phyloP scores from a whole-genome alignment of 305 asterid species.

The Plantago lanceolata region DNA sequence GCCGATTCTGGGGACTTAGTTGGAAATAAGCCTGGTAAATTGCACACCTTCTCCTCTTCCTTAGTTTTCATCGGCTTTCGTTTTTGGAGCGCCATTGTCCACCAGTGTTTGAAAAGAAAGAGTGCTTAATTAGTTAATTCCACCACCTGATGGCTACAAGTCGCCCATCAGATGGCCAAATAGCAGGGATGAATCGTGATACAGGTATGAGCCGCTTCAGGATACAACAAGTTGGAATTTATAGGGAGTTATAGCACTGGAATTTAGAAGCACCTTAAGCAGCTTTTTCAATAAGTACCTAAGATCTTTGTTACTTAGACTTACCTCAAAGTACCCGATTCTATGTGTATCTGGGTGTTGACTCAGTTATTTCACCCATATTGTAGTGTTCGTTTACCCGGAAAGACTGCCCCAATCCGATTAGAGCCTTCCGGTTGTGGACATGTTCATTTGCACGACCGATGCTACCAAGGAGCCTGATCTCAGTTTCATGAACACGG shows the following conservation, averaged over 20 bases:
- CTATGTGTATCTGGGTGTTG: no score
- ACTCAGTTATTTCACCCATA: no score
- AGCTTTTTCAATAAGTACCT: neutral
- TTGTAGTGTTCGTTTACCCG: neutral
- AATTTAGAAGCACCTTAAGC: no score
- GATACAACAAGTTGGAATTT: neutral
- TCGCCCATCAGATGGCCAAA: conserved; percentile 90
- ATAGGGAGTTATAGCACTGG: no score
- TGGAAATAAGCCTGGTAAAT: no score
- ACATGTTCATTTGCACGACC: neutral
- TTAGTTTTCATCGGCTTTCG: conserved; percentile 65
- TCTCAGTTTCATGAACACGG: conserved; percentile 5
- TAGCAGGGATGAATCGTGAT: conserved; percentile 95
- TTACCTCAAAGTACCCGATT: no score
- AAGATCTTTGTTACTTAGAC: neutral
- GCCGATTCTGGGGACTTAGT: no score
- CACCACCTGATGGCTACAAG: conserved; percentile 93
- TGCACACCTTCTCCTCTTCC: no score
- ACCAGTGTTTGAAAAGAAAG: conserved; percentile 79
- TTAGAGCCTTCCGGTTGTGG: neutral
- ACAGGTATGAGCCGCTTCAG: conserved; percentile 53
- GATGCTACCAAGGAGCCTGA: conserved; percentile 2
- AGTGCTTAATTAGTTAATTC: conserved; percentile 89
- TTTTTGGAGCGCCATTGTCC: conserved; percentile 97
- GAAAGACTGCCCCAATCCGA: neutral